Base-by-base conservation (phyloP, 2,329 filamentous ascomycete species). In the Botryotinia globosa region DNA sequence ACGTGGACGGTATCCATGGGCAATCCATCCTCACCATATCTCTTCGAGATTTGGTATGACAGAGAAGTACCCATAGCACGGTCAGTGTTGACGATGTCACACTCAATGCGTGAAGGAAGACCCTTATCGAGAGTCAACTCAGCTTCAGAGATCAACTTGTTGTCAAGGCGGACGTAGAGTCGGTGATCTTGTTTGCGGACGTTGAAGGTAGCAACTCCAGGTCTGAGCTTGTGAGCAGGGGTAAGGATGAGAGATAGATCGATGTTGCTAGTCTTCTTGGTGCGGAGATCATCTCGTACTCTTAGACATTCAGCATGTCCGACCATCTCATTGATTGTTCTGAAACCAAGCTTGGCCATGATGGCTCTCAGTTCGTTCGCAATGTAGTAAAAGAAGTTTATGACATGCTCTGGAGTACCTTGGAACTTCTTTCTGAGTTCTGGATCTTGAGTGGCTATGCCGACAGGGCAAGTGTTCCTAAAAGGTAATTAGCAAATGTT, bases 251-350 rank as follows among this genome's bases (percentile, higher is more conserved):
- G 89, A 59, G 94, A 97, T 74, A 98, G 85, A 79, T 98, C 95
- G 77, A 98, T 94, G 83, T 97, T 97, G 82, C 92, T 89, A 51
- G 94, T 97, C 88, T 98, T 98, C 73, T 89, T 87, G 48, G 91
- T 96, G 75, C 93, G 90, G 58, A 98, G 87, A 79, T 98, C 95
- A 76, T 98, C 94, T 48, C 94, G 90, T 77, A 97, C 91, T 83
- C 90, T 92, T 68, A 98, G 87, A 56, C 92, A 88, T 82, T 98
- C 95, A 37, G 93, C 95, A 77, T 92, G 94, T 32, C 95, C 95
- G 79, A 98, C 93, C 95, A 98, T 98, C 83, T 98, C 95, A 81
- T 98, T 98, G 81, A 98, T 92, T 74, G 93, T 97, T 76, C 95
- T 91, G 89, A 97, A 94, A 77, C 95, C 95, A 79, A 98, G 90